Evolutionary conservation across 768 basidiomycete species (phyloP).

Genomic region (Neoboletus brunneissimus): DNA sequence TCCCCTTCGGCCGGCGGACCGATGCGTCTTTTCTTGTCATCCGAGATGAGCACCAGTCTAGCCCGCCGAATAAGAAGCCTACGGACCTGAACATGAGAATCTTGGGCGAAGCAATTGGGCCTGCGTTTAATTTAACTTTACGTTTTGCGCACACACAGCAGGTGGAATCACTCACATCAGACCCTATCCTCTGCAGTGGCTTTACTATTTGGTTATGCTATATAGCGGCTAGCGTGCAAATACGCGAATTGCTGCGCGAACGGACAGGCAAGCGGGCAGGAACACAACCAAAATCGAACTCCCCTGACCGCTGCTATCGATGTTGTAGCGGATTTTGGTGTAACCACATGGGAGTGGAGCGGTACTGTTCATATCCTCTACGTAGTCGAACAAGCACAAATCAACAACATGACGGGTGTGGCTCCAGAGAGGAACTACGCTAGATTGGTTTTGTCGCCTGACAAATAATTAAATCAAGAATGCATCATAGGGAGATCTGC

Average conservation of each 20-base stretch:
- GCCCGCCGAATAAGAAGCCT: not conserved
- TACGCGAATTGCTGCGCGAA: not conserved
- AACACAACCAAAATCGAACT: not conserved
- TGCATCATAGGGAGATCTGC: not conserved
- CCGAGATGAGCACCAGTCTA: not conserved
- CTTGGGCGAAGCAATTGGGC: not conserved
- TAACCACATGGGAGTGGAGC: not conserved
- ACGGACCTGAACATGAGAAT: not conserved
- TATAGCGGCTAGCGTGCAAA: not conserved
- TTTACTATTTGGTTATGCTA: not conserved
- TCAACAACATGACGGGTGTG: not conserved
- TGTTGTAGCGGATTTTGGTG: not conserved
- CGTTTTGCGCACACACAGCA: not conserved
- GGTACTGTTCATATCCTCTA: not conserved
- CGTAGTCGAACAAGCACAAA: not conserved
- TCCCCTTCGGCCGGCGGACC: constrained; percentile 61
- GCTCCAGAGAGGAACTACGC: not conserved
- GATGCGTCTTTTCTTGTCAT: constrained; percentile 57
- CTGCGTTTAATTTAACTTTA: not conserved
- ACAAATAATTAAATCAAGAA: not conserved
- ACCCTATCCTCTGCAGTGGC: not conserved
- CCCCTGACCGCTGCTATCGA: not conserved
- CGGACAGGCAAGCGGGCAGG: not conserved
- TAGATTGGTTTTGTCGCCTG: not conserved
- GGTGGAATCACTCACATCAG: not conserved